Evolutionary conservation across 352 stramenopile genomes (phyloP), one percentile per base, ranked within the genome.

Genomic region (Salisapilia sapeloensis): DNA sequence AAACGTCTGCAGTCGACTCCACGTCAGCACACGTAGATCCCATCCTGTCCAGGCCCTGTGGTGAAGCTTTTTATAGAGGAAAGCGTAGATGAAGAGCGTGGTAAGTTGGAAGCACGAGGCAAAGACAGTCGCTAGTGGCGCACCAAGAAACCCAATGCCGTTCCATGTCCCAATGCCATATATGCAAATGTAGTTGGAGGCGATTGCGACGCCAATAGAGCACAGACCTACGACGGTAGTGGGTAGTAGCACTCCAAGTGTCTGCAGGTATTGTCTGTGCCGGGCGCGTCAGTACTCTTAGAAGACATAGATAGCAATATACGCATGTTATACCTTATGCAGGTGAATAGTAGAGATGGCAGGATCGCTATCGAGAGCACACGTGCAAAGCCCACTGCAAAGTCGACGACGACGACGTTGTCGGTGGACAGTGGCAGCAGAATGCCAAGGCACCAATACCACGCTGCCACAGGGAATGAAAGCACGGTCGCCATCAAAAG

Each of bases 51-150:
- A 85, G 16, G 65, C 64, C 13, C 49, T 53, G 5, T 44, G 35
- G 15, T 85, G 63, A 24, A 75, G 31, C 27, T 67, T 47, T 24
- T 64, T 74, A 44, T 76, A 71, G 4, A 64, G 33, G 27, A 79
- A 71, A 12, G 53, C 53, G 48, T 81, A 83, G 14, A 46, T 37
- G 20, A 62, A 61, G 29, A 83, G 56, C 9, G 65, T 53, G 11
- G 51, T 46, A 3, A 67, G 71, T 38, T 86, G 71, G 43, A 81
- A 86, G 59, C 65, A 82, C 17, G 59, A 72, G 15, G 71, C 66
- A n/a, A 83, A 33, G 9, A 83, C 71, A 0, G 71, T 86, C 12
- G 71, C 70, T 7, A 81, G 53, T 20, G 71, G 66, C n/a, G 71
- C 82, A n/a, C 71, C 71, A 19, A 79, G 34, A 28, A 82, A 87